Base-by-base conservation (phyloP, 257 asterid species). In the Solanum neorickii region DNA sequence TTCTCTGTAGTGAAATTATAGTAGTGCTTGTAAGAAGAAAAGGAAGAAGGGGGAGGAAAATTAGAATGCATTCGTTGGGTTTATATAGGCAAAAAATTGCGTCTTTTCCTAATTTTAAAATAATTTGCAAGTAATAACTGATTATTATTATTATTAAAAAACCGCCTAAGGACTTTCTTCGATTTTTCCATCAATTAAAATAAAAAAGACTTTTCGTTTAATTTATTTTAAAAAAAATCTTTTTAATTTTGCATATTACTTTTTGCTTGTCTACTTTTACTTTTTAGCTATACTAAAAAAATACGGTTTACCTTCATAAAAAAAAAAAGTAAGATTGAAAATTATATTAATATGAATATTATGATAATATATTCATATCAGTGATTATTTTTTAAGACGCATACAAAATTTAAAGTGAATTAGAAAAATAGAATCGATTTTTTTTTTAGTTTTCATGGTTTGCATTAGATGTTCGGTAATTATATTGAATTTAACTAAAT, bases 1-100 rank as follows among this genome's bases (percentile, higher is more conserved):
- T 82, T 18, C 20, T 29, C 11, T 4, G 20, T 25, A 56, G 85
- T 62, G 27, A 9, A 21, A 68, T 23, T 25, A 73, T 47, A 85
- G 80, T 59, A 89, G 78, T 39, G 25, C 59, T 84, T 68, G 41
- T 33, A 60, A 16, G 87, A 59, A 83, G 87, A 11, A 70, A 41
- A 73, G 68, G 84, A 62, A 78, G 75, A 68, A 83, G 86, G 92
- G 11, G 93, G 92, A 89, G 91, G 91, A 88, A 86, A 6, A 82
- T 21, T 4, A 33, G 77, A 41, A 20, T 82, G 39, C 60, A n/a
- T 33, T 9, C 73, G 46, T 12, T 10, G 77, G 85, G 88, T 87
- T 87, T 91, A 91, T 80, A 91, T 89, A 91, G 93, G 84, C 87
- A 25, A 44, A 33, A 27, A 18, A 41, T 89, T 73, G 86, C n/a